Base-by-base conservation (phyloP, 345 rosid genomes). In the Tarenaya hassleriana region DNA sequence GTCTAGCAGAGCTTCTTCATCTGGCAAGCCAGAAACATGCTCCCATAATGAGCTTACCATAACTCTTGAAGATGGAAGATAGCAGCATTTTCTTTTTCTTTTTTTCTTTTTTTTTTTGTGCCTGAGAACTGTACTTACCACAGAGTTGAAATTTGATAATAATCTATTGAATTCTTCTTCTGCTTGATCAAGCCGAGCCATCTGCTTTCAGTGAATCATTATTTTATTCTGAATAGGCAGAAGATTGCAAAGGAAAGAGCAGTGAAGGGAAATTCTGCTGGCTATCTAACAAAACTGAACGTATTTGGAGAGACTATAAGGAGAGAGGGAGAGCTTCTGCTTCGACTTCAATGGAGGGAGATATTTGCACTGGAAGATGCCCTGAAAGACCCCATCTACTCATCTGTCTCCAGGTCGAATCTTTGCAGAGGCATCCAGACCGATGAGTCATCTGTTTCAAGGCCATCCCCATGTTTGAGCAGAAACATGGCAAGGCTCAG, bases 361-460 rank as follows among this genome's bases (percentile, higher is more conserved):
- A 90, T 56, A 58, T 72, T 76, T 11, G 95, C 97, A 13, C 72
- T 81, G 13, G 95, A 90, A 57, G 95, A 80, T 21, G 86, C 94
- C 75, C 69, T 63, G 8, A 86, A 77, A 66, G 77, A 81, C 0
- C 82, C 83, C 80, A 62, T 74, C 85, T 71, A 46, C 79, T 69
- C 80, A 76, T 81, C 60, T 78, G 81, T 41, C 84, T 66, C 9
- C 82, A 47, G 4, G 73, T 75, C 39, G 76, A 75, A 58, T 85
- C 87, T 63, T 77, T 73, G 40, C 56, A 65, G 31, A 70, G 68
- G 79, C 73, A 74, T 38, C 81, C 75, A 0, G 81, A 68, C 56
- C 70, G 60, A 34, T 81, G 72, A 7, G 78, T 78, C 79, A 86
- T 86, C 59, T 83, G 82, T 59, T 78, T 76, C 74, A 90, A 75